These are phyloP conservation scores for Fusarium setosum DNA, from an alignment of 2,329 filamentous ascomycete genomes.

Conservation along the genomic window DNA sequence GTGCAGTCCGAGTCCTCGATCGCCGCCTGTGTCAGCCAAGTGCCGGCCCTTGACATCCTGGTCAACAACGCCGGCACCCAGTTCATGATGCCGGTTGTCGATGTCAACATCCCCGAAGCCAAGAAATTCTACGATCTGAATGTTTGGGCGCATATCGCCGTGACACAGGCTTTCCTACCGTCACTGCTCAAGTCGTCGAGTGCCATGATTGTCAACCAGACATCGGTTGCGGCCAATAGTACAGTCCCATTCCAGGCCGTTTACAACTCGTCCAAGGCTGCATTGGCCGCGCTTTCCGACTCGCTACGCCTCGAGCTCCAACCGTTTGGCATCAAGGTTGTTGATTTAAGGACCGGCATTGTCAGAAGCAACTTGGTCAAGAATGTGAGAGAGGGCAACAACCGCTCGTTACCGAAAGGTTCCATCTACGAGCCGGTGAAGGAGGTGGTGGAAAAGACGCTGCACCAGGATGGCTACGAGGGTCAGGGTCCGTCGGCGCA, in stretches of 20 bases:
- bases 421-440: not conserved
- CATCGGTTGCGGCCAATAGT: slow-evolving; percentile 21
- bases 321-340: slow-evolving; percentile 42
- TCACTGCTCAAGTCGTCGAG: slow-evolving; percentile 36
- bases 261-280: slow-evolving; percentile 43
- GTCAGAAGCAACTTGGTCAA: not conserved
- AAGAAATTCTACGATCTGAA: slow-evolving; percentile 55
- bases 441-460: not conserved
- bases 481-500: not conserved
- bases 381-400: not conserved
- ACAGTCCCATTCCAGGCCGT: slow-evolving; percentile 15
- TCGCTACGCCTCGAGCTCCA: slow-evolving; percentile 43
- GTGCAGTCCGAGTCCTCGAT: slow-evolving; percentile 33
- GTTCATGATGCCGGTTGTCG: slow-evolving; percentile 14
- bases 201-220: slow-evolving; percentile 42
- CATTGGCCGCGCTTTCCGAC: slow-evolving; percentile 36
- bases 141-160: slow-evolving; percentile 50
- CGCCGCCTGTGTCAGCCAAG: slow-evolving; percentile 4
- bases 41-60: not conserved
- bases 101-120: not conserved
- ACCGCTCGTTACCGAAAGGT: not conserved
- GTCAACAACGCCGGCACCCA: slow-evolving; percentile 19
- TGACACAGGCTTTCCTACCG: slow-evolving; percentile 51
- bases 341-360: not conserved
- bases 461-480: not conserved